phyloP scores from a whole-genome alignment of 805 yeast genomes.

The Wickerhamomyces hampshirensis region DNA sequence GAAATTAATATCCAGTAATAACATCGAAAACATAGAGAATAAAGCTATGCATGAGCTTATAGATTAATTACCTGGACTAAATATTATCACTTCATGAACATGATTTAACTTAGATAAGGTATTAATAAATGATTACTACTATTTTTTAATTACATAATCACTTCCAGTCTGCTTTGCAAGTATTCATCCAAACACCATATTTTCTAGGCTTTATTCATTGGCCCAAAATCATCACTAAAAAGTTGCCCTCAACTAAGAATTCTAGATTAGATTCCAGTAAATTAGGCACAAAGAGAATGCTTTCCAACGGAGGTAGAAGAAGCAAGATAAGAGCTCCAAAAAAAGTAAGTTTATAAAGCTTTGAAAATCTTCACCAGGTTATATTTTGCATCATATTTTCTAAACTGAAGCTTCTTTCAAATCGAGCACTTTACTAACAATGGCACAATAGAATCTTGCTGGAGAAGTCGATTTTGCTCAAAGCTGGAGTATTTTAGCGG shows the following conservation, averaged over 20 bases:
- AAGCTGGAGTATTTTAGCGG: slow-evolving; percentile 59
- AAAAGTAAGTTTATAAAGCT: slow-evolving; percentile 24
- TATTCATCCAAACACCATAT: slow-evolving; percentile 6
- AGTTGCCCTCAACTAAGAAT: no score
- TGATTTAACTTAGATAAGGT: no score
- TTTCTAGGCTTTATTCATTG: no score
- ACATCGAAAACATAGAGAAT: neutral
- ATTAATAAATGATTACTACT: no score
- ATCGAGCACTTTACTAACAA: neutral
- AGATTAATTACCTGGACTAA: no score
- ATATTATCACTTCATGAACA: no score
- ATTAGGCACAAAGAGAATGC: no score
- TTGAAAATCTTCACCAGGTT: neutral
- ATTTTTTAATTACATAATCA: no score
- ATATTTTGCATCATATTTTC: no score
- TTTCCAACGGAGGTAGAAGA: slow-evolving; percentile 35
- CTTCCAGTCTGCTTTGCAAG: no score
- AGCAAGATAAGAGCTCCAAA: slow-evolving; percentile 67
- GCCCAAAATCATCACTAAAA: neutral
- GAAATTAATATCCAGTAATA: neutral
- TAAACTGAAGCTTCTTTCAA: no score
- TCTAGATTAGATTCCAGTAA: no score
- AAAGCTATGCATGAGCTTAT: neutral
- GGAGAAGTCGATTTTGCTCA: slow-evolving; percentile 52
- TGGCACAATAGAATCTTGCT: slow-evolving; percentile 23